phyloP scores from a whole-genome alignment of 2,329 filamentous ascomycete genomes.

The Stemphylium lycopersici region DNA sequence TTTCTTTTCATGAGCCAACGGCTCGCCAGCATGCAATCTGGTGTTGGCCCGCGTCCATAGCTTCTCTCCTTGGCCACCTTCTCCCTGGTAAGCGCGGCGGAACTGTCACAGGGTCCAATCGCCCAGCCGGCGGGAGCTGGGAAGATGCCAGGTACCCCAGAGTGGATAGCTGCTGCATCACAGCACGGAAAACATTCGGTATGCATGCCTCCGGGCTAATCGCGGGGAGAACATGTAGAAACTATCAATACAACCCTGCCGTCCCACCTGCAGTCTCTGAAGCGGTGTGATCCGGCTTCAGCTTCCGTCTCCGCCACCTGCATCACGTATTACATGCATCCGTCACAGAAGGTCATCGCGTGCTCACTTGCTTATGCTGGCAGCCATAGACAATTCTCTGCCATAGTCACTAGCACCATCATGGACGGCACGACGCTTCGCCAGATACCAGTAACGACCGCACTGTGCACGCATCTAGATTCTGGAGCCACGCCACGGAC shows the following conservation, averaged over 20 bases:
- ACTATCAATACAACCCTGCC: slow-evolving; percentile 19
- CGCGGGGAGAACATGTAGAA: slow-evolving; percentile 11
- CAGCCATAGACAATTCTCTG: not conserved
- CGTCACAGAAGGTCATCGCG: slow-evolving; percentile 25
- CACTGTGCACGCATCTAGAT: not conserved
- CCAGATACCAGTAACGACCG: not conserved
- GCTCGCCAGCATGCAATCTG: not conserved
- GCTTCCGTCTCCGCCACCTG: slow-evolving; percentile 6
- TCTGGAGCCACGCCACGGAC: not conserved
- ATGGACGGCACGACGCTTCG: not conserved
- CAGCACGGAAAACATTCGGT: slow-evolving; percentile 1
- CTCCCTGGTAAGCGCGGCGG: not conserved
- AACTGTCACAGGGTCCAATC: slow-evolving; percentile 2
- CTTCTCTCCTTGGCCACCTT: not conserved
- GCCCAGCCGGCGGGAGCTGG: slow-evolving; percentile 4
- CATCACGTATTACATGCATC: slow-evolving; percentile 3
- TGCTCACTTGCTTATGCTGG: slow-evolving; percentile 28
- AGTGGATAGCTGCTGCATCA: slow-evolving; percentile 4
- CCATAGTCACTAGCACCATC: not conserved
- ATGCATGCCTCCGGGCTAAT: not conserved
- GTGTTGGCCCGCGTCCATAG: too few relatives aligned
- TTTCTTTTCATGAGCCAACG: slow-evolving; percentile 61
- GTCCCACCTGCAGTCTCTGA: slow-evolving; percentile 18
- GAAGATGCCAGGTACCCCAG: slow-evolving; percentile 5
- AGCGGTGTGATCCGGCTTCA: slow-evolving; percentile 32